These are phyloP conservation scores for Saccharomycopsis schoenii DNA, from an alignment of 805 yeast species.

Conservation along the genomic window DNA sequence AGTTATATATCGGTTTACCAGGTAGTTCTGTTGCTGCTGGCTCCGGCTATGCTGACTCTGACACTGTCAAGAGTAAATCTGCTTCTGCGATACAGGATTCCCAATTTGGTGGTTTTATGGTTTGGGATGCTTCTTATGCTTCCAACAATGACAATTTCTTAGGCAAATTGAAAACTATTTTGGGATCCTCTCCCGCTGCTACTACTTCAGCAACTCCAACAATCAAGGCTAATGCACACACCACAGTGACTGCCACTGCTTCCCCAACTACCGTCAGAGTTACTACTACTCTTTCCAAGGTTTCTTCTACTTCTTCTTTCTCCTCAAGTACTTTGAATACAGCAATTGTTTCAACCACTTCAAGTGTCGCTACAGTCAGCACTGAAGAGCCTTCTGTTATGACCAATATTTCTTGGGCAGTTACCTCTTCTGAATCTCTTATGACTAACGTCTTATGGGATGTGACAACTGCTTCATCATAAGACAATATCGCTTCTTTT, in stretches of 20 bases:
- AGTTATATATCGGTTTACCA: constrained; percentile 46
- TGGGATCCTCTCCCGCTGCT: constrained; percentile 6
- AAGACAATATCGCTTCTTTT: neutral
- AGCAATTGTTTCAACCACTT: neutral
- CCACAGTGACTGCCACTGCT: neutral
- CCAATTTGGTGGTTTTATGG: constrained; percentile 16
- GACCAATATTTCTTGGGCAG: constrained; percentile 9
- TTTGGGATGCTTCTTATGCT: constrained; percentile 21
- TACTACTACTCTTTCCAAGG: neutral
- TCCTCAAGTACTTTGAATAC: neutral
- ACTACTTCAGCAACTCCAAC: neutral
- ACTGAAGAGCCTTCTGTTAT: neutral
- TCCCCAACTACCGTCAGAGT: constrained; percentile 9
- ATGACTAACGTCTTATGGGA: constrained; percentile 1
- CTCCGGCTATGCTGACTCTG: constrained; percentile 36
- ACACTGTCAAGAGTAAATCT: constrained; percentile 25
- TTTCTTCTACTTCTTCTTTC: neutral
- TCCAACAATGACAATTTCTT: constrained; percentile 19
- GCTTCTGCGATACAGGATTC: neutral
- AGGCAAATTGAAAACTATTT: constrained; percentile 3
- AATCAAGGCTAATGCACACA: neutral
- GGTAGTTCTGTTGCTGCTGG: constrained; percentile 31
- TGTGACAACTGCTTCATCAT: neutral
- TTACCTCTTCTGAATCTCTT: neutral
- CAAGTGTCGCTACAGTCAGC: neutral